Conservation (phyloP, 805 yeast genomes). For the Hanseniaspora taiwanica region DNA sequence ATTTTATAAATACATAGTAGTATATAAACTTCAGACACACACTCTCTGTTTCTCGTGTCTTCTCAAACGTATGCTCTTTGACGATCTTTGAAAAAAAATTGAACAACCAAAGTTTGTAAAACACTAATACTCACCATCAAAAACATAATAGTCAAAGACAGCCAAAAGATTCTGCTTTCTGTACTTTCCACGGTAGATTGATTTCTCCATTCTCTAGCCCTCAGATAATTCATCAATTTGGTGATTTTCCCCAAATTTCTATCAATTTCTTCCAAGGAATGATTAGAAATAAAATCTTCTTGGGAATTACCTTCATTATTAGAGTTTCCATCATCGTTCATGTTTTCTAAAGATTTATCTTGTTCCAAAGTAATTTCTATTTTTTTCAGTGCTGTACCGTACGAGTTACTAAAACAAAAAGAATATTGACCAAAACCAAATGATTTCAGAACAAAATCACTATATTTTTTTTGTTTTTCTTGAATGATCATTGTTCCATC, state of each 20-base stretch:
- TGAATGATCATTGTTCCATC: conserved; percentile 32
- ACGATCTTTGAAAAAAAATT: conserved; percentile 55
- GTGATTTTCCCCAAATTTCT: conserved; percentile 43
- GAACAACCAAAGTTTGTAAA: conserved; percentile 70
- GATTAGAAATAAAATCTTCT: conserved; percentile 37
- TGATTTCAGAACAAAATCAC: conserved; percentile 47
- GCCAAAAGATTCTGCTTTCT: conserved; percentile 63
- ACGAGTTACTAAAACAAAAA: conserved; percentile 52
- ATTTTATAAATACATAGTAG: no score
- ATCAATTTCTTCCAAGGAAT: conserved; percentile 44
- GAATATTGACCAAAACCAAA: conserved; percentile 48
- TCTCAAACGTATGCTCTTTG: conserved; percentile 27
- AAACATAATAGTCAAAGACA: conserved; percentile 56
- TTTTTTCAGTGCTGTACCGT: conserved; percentile 51
- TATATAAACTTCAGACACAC: no score
- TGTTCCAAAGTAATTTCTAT: conserved; percentile 47
- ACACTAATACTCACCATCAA: conserved; percentile 68
- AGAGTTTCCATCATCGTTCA: conserved; percentile 30
- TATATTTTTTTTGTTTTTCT: conserved; percentile 49
- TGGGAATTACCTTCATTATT: no score
- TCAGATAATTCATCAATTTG: conserved; percentile 66
- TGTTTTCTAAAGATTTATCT: conserved; percentile 28
- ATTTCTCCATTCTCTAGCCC: conserved; percentile 94
- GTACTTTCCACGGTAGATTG: conserved; percentile 82
- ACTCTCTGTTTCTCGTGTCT: not conserved